Percentiles rank a stretch among this genome's conserved stretches.
These are phyloP conservation scores for Aspergillus pseudonomiae DNA, from an alignment of 2,329 filamentous ascomycete genomes.

Conservation along the genomic window DNA sequence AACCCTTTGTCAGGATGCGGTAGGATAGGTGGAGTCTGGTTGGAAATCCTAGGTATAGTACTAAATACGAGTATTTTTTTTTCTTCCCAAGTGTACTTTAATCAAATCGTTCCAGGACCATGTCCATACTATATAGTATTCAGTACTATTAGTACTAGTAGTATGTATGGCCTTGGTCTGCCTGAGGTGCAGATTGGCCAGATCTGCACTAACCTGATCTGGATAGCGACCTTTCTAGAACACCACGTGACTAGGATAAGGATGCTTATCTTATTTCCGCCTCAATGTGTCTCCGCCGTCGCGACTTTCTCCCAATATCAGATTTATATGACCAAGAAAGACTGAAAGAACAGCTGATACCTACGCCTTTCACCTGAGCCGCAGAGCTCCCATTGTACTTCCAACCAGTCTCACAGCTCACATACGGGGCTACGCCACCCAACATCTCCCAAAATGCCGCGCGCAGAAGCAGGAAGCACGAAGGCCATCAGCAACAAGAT, in stretches of 20 bases:
- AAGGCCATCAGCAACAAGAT: constrained; percentile 90
- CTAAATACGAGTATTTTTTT: constrained; percentile 9
- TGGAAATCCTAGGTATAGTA: constrained; percentile 17
- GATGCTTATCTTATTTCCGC: constrained; percentile 1
- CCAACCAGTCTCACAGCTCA: not conserved
- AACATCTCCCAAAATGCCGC: constrained; percentile 67
- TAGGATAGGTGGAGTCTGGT: constrained; percentile 30
- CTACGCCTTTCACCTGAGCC: not conserved
- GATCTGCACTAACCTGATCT: not conserved
- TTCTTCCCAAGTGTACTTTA: not conserved
- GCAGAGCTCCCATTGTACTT: not conserved
- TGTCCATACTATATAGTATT: too few species aligned
- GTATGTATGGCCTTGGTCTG: too few species aligned
- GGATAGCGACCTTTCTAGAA: not conserved
- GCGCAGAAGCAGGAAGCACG: constrained; percentile 88
- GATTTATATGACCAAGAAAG: not conserved
- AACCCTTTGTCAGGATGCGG: constrained; percentile 22
- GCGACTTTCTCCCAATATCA: not conserved
- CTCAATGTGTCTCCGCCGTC: not conserved
- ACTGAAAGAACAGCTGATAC: not conserved
- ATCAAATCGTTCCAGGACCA: too few species aligned
- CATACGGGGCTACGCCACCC: too few species aligned
- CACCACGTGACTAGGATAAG: not conserved
- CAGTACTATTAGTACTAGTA: too few species aligned
- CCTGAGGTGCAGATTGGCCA: not conserved